phyloP scores from a whole-genome alignment of 108 stramenopile species.

The Poteriospumella lacustris region DNA sequence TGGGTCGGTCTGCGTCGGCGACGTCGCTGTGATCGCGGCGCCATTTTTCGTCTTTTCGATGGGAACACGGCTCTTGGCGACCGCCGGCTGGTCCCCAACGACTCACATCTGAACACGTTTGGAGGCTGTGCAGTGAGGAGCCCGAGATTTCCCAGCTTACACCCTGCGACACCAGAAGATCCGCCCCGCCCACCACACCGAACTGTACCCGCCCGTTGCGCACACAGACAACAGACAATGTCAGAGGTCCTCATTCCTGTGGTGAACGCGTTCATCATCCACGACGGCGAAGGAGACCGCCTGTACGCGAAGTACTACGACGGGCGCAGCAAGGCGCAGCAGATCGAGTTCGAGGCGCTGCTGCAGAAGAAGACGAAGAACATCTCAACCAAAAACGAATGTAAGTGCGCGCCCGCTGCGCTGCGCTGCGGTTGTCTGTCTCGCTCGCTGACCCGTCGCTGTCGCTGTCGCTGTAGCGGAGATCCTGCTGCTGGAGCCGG shows the following conservation, averaged over 20 bases:
- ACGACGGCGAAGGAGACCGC: conserved; percentile 17
- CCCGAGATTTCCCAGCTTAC: no score
- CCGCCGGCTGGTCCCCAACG: no score
- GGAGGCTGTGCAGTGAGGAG: no score
- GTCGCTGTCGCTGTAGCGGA: conserved; percentile 3
- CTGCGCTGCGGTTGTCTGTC: neutral
- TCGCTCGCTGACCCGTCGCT: neutral
- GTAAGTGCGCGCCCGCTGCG: neutral
- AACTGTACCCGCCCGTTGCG: no score
- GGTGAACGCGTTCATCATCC: conserved; percentile 12
- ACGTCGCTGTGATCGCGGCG: no score
- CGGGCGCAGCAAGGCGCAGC: neutral
- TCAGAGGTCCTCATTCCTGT: conserved; percentile 28
- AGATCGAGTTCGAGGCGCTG: neutral
- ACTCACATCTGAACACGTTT: no score
- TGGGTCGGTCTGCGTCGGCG: no score
- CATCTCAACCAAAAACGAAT: neutral
- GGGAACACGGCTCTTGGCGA: no score
- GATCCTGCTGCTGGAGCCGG: neutral
- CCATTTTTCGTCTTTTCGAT: no score
- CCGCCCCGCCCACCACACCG: no score
- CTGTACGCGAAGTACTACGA: conserved; percentile 19
- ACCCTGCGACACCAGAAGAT: no score
- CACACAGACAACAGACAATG: no score
- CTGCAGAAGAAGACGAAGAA: conserved; percentile 29